A percentile compares a stretch with the other conserved stretches of the same genome.
Evolutionary conservation across 345 rosid genomes (phyloP).

Genomic region (Firmiana major): DNA sequence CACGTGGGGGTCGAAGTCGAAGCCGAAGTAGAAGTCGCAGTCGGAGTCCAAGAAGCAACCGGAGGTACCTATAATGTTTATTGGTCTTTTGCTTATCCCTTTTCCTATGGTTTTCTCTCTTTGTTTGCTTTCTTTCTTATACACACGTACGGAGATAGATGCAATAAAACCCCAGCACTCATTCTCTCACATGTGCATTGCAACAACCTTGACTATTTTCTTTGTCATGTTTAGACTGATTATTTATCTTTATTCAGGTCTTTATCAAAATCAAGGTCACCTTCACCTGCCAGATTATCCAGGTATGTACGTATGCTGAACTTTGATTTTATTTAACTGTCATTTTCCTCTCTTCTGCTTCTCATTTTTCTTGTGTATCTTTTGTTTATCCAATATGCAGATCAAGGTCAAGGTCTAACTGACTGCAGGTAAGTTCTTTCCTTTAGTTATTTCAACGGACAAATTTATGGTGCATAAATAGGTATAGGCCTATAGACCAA

Average conservation of each 20-base stretch:
- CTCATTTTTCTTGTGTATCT: background rate
- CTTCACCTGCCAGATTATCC: slow-evolving; percentile 10
- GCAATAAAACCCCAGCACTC: no score
- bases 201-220: background rate
- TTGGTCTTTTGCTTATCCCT: background rate
- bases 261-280: slow-evolving; percentile 1
- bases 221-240: background rate
- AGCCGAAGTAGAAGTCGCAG: slow-evolving; percentile 11
- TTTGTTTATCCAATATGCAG: background rate
- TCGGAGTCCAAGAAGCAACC: slow-evolving; percentile 8
- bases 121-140: background rate
- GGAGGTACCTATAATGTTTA: slow-evolving; percentile 5
- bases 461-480: background rate
- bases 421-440: background rate
- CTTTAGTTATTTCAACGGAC: background rate
- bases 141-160: background rate
- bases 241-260: slow-evolving; percentile 1
- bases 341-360: background rate
- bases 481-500: background rate
- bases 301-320: background rate
- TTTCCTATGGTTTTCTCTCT: background rate
- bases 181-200: background rate
- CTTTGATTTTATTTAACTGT: background rate
- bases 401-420: slow-evolving; percentile 12
- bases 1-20: background rate